Evolutionary conservation across 2,329 filamentous ascomycete species (phyloP).

Genomic region (Aspergillus clavatus): DNA sequence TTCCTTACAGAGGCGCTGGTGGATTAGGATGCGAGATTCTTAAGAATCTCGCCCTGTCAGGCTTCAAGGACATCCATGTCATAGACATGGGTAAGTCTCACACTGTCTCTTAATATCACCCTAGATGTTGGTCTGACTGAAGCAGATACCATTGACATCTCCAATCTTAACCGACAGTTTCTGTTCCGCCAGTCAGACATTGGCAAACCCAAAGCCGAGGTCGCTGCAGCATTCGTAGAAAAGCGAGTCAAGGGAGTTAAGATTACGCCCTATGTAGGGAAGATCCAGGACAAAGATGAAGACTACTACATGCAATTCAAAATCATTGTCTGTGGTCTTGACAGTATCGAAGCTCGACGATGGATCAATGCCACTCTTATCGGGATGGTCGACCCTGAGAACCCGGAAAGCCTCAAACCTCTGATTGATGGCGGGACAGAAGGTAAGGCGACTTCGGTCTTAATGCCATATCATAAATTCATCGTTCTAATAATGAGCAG

Average conservation of each 20-base stretch:
- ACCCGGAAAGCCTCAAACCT: slow-evolving; percentile 83
- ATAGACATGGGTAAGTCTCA: slow-evolving; percentile 84
- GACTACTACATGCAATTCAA: slow-evolving; percentile 97
- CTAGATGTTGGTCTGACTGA: slow-evolving; percentile 13
- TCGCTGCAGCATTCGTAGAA: slow-evolving; percentile 88
- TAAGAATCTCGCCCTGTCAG: slow-evolving; percentile 90
- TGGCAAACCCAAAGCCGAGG: slow-evolving; percentile 87
- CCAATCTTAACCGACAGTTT: slow-evolving; percentile 95
- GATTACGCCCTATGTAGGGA: slow-evolving; percentile 90
- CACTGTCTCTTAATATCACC: neutral
- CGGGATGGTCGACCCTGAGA: slow-evolving; percentile 77
- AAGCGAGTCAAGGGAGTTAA: slow-evolving; percentile 81
- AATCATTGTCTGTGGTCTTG: slow-evolving; percentile 85
- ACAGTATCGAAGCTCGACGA: slow-evolving; percentile 93
- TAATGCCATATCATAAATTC: neutral
- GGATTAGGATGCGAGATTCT: slow-evolving; percentile 94
- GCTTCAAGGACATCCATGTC: slow-evolving; percentile 95
- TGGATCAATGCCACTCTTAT: slow-evolving; percentile 98
- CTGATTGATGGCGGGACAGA: slow-evolving; percentile 96
- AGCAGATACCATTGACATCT: slow-evolving; percentile 93
- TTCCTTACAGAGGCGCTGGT: slow-evolving; percentile 68
- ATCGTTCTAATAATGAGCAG: slow-evolving; percentile 36
- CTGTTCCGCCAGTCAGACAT: slow-evolving; percentile 90
- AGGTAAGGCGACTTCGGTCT: slow-evolving; percentile 43
- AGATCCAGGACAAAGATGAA: slow-evolving; percentile 95